Evolutionary conservation across 1,284 basidiomycete genomes (phyloP).

Genomic region (Cutaneotrichosporon arboriforme): DNA sequence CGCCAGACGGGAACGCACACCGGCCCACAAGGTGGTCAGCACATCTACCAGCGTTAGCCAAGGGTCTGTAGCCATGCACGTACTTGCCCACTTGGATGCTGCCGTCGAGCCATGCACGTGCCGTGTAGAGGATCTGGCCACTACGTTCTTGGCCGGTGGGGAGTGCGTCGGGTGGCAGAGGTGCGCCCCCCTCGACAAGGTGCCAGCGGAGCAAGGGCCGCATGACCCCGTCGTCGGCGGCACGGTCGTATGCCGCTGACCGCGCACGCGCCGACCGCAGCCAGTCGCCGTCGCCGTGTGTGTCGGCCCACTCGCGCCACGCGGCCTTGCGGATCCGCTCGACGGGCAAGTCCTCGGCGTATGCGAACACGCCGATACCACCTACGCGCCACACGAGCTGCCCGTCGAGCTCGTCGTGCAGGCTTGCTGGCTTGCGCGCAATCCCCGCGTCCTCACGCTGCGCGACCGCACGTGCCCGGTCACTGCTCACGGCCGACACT

Average conservation of each 20-base stretch:
- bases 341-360: conserved; percentile 19
- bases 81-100: conserved; percentile 46
- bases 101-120: conserved; percentile 39
- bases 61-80: conserved; percentile 8
- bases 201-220: conserved; percentile 41
- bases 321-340: conserved; percentile 28
- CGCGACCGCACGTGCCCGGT: conserved; percentile 1
- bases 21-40: conserved; percentile 35
- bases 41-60: not conserved
- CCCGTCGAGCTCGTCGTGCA: conserved; percentile 35
- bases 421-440: conserved; percentile 2
- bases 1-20: conserved; percentile 35
- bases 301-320: conserved; percentile 26
- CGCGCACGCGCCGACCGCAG: conserved; percentile 62
- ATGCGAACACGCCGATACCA: conserved; percentile 36
- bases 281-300: conserved; percentile 51
- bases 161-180: conserved; percentile 39
- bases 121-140: conserved; percentile 37
- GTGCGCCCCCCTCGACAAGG: conserved; percentile 32
- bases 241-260: conserved; percentile 45
- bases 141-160: conserved; percentile 42
- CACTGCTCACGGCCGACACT: not conserved
- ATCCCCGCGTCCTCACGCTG: conserved; percentile 14
- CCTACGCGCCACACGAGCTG: conserved; percentile 35
- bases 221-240: conserved; percentile 9